Percentiles rank a stretch among this genome's conserved stretches.
These are phyloP conservation scores for Solidago caesia DNA, from an alignment of 129 eudicot genomes.

Conservation along the genomic window DNA sequence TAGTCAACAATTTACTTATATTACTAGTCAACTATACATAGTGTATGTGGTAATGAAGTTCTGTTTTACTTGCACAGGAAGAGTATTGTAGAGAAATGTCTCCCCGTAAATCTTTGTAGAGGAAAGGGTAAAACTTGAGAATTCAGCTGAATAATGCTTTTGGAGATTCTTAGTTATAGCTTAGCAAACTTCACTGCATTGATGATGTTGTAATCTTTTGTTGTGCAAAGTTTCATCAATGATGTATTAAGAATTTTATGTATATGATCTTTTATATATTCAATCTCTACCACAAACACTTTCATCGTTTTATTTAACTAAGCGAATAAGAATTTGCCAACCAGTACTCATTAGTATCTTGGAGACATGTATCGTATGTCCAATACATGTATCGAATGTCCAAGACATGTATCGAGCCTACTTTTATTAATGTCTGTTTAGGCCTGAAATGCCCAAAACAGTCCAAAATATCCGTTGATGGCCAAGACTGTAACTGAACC, in stretches of 20 bases:
- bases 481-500: no score
- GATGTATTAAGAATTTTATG: conserved; percentile 14
- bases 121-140: conserved; percentile 3
- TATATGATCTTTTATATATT: conserved; percentile 26
- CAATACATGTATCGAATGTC: no score
- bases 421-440: no score
- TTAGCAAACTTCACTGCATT: conserved; percentile 15
- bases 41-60: conserved; percentile 2
- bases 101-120: conserved; percentile 13
- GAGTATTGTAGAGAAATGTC: conserved; percentile 4
- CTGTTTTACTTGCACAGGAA: conserved; percentile 17
- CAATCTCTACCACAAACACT: no score
- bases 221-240: conserved; percentile 20
- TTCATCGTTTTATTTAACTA: no score
- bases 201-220: conserved; percentile 20
- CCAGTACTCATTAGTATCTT: no score
- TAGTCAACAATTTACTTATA: neutral
- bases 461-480: no score
- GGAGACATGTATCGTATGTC: no score
- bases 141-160: conserved; percentile 12
- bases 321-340: no score
- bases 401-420: no score
- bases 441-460: no score
- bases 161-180: conserved; percentile 11
- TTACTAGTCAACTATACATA: neutral